Percentiles rank a stretch among this genome's conserved stretches.
These are phyloP conservation scores for Auricularia auricula-judae DNA, from an alignment of 768 basidiomycete genomes.

Conservation along the genomic window DNA sequence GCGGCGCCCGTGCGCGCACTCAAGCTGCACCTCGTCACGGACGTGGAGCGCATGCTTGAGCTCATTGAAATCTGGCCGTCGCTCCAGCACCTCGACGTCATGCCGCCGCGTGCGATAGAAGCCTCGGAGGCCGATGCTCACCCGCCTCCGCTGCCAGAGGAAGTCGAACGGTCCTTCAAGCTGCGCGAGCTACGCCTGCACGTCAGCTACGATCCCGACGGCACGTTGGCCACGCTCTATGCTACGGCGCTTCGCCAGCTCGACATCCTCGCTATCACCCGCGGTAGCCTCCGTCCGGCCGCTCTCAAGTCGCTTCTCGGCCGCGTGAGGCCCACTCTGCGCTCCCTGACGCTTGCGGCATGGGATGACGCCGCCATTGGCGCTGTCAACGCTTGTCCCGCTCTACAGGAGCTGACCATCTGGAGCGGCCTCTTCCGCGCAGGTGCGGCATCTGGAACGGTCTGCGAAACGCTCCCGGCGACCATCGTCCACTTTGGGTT, in stretches of 20 bases:
- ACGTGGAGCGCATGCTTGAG: neutral
- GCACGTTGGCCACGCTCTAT: neutral
- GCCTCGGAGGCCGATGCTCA: neutral
- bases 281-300: neutral
- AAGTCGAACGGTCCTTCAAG: neutral
- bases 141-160: too few relatives aligned
- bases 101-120: neutral
- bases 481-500: neutral
- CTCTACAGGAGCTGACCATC: neutral
- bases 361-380: neutral
- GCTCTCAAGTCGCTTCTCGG: neutral
- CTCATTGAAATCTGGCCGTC: neutral
- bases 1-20: neutral
- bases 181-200: neutral
- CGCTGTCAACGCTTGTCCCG: neutral
- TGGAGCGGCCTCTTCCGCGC: neutral
- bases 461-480: neutral
- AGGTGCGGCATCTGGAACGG: neutral
- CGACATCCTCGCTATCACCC: neutral
- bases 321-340: neutral
- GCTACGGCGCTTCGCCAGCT: neutral
- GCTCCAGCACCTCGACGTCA: neutral
- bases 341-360: neutral
- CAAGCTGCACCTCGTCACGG: neutral
- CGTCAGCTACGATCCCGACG: neutral